Evolutionary conservation across 768 basidiomycete genomes (phyloP), one percentile per base, ranked within the genome.

Genomic region (Rhodotorula babjevae): DNA sequence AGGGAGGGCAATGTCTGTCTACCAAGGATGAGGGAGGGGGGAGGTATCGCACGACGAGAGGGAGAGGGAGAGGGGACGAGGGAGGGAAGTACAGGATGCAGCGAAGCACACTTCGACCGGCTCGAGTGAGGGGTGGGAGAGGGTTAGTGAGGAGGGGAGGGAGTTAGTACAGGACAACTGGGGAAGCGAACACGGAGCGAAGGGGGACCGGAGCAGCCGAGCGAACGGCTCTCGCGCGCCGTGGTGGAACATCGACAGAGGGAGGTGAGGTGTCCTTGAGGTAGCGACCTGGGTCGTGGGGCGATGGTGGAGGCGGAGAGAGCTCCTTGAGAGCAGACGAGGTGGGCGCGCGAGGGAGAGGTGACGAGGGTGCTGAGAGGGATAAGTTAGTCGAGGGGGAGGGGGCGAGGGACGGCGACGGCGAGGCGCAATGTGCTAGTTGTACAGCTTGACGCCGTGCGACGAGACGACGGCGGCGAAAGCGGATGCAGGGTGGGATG

Each of bases 181-280:
- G 25, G 12, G 7, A 12, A 14, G 12, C 23, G 33, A 44, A 29
- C 36, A 60, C 52, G 58, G 58, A 29, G 25, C 19, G 46, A 27
- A n/a, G n/a, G n/a, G 44, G 44, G 44, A 44, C 49, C 31, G 57
- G 65, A 59, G 58, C 58, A 67, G 57, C 65, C 49, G 15, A 67
- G 40, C 29, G 59, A 67, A 67, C n/a, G 59, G 60, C 66, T 67
- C 59, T 59, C 57, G 33, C 33, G 57, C 57, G 15, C 56, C 57
- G 42, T 7, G n/a, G 56, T n/a, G 53, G 36, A 25, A 47, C 21
- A 47, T 40, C 21, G 29, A 46, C 44, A 46, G 44, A 14, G 42
- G 44, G 14, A 18, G 18, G 29, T 8, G 27, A 36, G 49, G 62
- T 40, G 50, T 31, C n/a, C 27, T 44, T 25, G 36, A 36, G n/a